Evolutionary conservation across 2,329 filamentous ascomycete genomes (phyloP), one percentile per base, ranked within the genome.

Genomic region (Trichophyton equinum): DNA sequence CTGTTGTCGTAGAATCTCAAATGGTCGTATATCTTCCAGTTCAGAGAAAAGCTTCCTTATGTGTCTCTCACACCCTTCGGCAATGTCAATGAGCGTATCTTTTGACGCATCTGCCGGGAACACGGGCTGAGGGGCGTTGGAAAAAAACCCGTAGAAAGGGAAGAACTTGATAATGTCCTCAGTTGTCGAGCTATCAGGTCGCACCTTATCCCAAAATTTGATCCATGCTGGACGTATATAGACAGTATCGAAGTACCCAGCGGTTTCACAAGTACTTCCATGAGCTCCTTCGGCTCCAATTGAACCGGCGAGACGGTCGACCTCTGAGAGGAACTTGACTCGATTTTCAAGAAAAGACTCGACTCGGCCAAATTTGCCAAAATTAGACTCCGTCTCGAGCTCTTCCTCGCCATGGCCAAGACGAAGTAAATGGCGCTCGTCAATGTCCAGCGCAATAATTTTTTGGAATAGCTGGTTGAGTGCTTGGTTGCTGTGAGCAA

Each of bases 401-500:
- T 97, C 94, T 70, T 96, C 94, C 72, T 99, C 95, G 46, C 94
- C 94, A 72, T 96, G 94, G 40, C 94, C 94, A 40, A 99, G 81
- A 62, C 94, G 87, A 59, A 99, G 80, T 62, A 99, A 80, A 77
- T 99, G 94, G 44, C 94, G 85, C 74, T 95, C 88, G 69, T 99
- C 95, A 66, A 99, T 97, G 68, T 97, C 91, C 30, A 99, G 79
- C 4, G 88, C 88, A n/a, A 92, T 87, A 64, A 99, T 99, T 77
- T 99, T 99, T 68, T 95, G 89, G 76, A 99, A 99, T 1, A 99
- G 80, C 72, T 99, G 94, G 69, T 99, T 99, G 8, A 99, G 79
- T 1, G 94, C 95, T 73, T 99, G 95, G 70, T 99, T 99, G 74
- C 92, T 97, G 73, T 99, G 94, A 3, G 94, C 94, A 65, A 99